phyloP scores from a whole-genome alignment of 164 flowering plant genomes.

The Taxillus chinensis region DNA sequence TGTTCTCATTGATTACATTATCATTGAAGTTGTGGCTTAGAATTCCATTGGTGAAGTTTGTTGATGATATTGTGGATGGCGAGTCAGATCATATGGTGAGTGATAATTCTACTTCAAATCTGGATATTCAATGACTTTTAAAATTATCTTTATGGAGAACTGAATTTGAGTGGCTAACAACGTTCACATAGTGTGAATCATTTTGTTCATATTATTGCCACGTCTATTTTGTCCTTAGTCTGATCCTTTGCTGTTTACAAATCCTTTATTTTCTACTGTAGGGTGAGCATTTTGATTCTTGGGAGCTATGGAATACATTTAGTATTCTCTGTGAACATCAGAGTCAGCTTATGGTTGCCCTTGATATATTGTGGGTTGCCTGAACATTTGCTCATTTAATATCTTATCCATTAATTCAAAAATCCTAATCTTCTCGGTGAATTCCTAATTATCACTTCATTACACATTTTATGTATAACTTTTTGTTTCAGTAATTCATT shows the following conservation, averaged over 20 bases:
- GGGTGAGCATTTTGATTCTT: conserved; percentile 50
- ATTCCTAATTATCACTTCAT: too few species aligned
- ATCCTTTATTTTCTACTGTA: conserved; percentile 8
- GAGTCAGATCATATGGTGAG: conserved; percentile 41
- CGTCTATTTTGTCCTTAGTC: too few species aligned
- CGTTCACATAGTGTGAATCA: too few species aligned
- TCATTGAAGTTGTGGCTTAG: conserved; percentile 86
- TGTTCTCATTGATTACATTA: neutral
- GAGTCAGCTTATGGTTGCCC: conserved; percentile 76
- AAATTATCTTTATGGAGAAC: neutral
- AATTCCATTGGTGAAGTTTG: conserved; percentile 74
- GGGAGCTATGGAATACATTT: conserved; percentile 95
- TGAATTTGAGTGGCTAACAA: too few species aligned
- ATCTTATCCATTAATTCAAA: too few species aligned
- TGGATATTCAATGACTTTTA: neutral
- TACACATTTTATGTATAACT: too few species aligned
- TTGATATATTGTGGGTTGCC: conserved; percentile 70
- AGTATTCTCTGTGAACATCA: conserved; percentile 92
- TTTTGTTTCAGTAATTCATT: conserved; percentile 47
- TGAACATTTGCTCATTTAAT: too few species aligned
- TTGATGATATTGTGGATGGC: conserved; percentile 36
- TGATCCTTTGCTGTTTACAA: too few species aligned
- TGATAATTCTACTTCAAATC: neutral
- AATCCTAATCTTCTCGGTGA: too few species aligned
- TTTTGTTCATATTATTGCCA: too few species aligned